Evolutionary conservation across 2,329 filamentous ascomycete genomes (phyloP), one percentile per base, ranked within the genome.

Genomic region (Claviceps maximensis): DNA sequence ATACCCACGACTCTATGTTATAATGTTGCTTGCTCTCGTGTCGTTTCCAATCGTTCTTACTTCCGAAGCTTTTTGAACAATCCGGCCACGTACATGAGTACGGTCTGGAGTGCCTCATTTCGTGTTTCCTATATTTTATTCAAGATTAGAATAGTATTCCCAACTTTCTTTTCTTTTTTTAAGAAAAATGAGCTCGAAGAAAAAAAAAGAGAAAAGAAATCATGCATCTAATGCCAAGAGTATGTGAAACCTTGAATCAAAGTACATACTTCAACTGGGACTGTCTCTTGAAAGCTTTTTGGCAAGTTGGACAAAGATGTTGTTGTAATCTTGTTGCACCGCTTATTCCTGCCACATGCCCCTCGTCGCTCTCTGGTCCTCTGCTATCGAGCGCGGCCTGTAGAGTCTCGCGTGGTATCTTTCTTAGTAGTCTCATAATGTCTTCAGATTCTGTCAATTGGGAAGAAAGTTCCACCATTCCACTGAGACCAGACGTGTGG

Each of bases 21-120:
- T 79, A 81, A 64, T 95, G 89, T 61, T 91, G 86, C 17, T 79
- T 82, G 58, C 82, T 85, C 62, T 96, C 91, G 62, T 96, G 90
- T 1, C 90, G 81, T 64, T 94, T 95, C 90, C 82, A 96, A 67
- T 96, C 90, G 55, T 89, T 90, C 64, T 95, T 95, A 66, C 86
- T 90, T n/a, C 90, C 90, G 59, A 95, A 95, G 0, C 65, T 73
- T 62, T 88, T 89, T 49, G 69, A 66, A 62, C 90, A 95, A 31
- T 71, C 68, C 9, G 73, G 67, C 57, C 83, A 86, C 0, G 89
- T 95, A 66, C 90, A 96, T 13, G 82, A 83, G 57, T 91, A 95
- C 0, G 89, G 90, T 58, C 82, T 83, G 8, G 79, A 76, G 65
- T 96, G 90, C 1, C 89, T 81, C 63, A 89, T 91, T 65, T 80